These are phyloP conservation scores for Gomphus bonarii DNA, from an alignment of 1,284 basidiomycete species.

Conservation along the genomic window DNA sequence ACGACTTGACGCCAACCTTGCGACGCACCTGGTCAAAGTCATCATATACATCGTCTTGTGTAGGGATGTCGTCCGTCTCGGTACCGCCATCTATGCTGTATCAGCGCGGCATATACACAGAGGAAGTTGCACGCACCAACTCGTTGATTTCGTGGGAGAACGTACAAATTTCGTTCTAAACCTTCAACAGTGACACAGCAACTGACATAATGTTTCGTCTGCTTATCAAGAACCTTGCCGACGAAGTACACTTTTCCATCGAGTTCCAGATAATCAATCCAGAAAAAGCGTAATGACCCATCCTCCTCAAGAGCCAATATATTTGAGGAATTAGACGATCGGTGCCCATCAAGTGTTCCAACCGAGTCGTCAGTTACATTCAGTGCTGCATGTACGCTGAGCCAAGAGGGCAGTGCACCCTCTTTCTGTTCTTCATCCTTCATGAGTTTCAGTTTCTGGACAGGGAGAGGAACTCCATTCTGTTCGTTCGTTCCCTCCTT, in stretches of 20 bases:
- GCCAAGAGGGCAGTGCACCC: conserved; percentile 55
- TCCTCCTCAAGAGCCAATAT: conserved; percentile 64
- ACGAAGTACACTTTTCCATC: conserved; percentile 75
- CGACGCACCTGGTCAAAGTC: conserved; percentile 81
- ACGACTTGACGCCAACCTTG: conserved; percentile 68
- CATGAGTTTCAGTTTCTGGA: conserved; percentile 19
- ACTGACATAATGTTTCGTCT: conserved; percentile 63
- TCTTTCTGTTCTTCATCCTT: conserved; percentile 28
- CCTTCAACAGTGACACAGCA: conserved; percentile 82
- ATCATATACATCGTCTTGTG: conserved; percentile 60
- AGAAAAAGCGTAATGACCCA: conserved; percentile 83
- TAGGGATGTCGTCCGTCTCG: conserved; percentile 71
- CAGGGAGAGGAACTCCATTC: conserved; percentile 7
- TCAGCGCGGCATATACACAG: background rate
- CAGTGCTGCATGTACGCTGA: conserved; percentile 66
- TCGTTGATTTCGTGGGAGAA: conserved; percentile 70
- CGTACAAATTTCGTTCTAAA: conserved; percentile 87
- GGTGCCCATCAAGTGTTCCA: conserved; percentile 27
- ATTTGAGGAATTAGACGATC: conserved; percentile 33
- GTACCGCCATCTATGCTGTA: conserved; percentile 33
- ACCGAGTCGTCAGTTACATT: conserved; percentile 45
- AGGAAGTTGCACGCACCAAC: conserved; percentile 34
- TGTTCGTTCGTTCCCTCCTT: conserved; percentile 23
- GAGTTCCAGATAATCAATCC: conserved; percentile 86
- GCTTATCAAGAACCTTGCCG: conserved; percentile 80